Evolutionary conservation across 129 eudicot species (phyloP).

Genomic region (Arctium minus): DNA sequence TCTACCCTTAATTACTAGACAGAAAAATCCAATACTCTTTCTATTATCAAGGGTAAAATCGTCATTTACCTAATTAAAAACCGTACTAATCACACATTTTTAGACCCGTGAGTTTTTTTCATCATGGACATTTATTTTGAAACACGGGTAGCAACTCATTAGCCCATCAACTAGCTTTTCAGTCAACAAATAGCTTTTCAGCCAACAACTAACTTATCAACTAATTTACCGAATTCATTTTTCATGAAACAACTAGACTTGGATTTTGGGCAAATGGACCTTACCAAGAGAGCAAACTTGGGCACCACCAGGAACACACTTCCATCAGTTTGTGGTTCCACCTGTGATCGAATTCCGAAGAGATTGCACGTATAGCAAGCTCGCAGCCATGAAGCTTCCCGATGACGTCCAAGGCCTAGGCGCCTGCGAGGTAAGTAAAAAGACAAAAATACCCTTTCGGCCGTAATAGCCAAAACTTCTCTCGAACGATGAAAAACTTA

Average conservation of each 20-base stretch:
- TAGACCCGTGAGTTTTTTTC: neutral
- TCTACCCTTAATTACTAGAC: neutral
- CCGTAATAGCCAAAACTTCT: neutral
- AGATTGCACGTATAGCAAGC: slow-evolving; percentile 85
- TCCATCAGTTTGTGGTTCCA: slow-evolving; percentile 95
- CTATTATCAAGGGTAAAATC: neutral
- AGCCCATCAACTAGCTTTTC: neutral
- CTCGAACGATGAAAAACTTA: neutral
- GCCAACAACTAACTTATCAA: neutral
- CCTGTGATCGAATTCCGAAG: slow-evolving; percentile 66
- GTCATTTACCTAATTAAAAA: neutral
- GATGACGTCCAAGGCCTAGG: slow-evolving; percentile 76
- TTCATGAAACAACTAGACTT: slow-evolving; percentile 43
- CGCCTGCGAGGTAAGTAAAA: slow-evolving; percentile 69
- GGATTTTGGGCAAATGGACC: slow-evolving; percentile 89
- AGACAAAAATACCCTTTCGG: neutral
- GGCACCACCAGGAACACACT: slow-evolving; percentile 91
- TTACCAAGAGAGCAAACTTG: slow-evolving; percentile 76
- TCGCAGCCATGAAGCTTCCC: slow-evolving; percentile 94
- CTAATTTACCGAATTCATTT: neutral
- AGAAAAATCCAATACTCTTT: neutral
- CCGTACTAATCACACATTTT: neutral
- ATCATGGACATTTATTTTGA: neutral
- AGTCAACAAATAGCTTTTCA: neutral
- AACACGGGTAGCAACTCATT: neutral